Percentiles rank a stretch among this genome's conserved stretches.
These are phyloP conservation scores for Paspalum vaginatum DNA, from an alignment of 176 grass and related monocot species.

Conservation along the genomic window DNA sequence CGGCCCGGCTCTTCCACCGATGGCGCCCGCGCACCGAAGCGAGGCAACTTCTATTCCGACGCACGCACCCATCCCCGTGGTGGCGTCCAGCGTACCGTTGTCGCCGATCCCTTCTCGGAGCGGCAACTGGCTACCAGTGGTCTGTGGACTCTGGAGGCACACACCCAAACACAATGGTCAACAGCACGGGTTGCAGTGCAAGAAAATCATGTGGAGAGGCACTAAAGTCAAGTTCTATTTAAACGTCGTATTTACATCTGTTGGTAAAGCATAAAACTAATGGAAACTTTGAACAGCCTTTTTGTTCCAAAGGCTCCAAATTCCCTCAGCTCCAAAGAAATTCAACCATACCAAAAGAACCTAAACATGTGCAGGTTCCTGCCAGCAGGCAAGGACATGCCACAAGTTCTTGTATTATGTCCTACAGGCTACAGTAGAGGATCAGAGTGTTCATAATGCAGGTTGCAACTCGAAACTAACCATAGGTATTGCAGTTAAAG, in stretches of 20 bases:
- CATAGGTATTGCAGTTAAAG: not conserved
- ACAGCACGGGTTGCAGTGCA: not conserved
- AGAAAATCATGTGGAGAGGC: not conserved
- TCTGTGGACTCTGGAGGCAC: not conserved
- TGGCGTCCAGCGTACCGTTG: not conserved
- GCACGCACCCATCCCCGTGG: slow-evolving; percentile 2
- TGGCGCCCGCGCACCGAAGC: not conserved
- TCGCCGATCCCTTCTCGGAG: not conserved
- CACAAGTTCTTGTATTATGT: too few species aligned
- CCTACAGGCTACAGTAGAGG: too few species aligned
- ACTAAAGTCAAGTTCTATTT: not conserved
- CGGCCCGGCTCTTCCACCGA: slow-evolving; percentile 48
- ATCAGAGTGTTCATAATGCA: not conserved
- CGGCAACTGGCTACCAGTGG: not conserved
- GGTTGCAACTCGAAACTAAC: not conserved
- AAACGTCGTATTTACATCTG: not conserved
- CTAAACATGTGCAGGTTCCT: not conserved
- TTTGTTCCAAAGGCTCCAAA: not conserved
- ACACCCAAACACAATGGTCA: not conserved
- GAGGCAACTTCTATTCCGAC: slow-evolving; percentile 18
- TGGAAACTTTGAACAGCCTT: not conserved
- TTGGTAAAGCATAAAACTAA: not conserved
- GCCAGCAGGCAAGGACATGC: not conserved
- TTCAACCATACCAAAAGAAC: not conserved
- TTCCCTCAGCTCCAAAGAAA: not conserved